These are phyloP conservation scores for Scheffersomyces illinoinensis DNA, from an alignment of 1,139 yeast genomes.

Conservation along the genomic window DNA sequence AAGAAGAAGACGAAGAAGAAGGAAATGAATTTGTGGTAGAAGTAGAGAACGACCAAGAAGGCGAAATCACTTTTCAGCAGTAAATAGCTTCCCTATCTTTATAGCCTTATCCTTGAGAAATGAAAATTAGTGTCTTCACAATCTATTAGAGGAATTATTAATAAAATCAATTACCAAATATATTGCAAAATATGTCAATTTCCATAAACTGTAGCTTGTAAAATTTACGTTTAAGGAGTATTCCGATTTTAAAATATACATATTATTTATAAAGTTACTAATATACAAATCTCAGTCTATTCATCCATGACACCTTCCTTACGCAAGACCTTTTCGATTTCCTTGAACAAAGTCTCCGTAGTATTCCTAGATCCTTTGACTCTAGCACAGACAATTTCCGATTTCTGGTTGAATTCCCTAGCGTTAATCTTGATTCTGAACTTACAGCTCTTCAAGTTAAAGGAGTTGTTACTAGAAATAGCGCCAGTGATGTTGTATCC, in stretches of 20 bases:
- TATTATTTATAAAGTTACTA: background rate
- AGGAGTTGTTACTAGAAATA: constrained; percentile 59
- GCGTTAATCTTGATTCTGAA: constrained; percentile 55
- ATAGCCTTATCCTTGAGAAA: background rate
- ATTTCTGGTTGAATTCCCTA: constrained; percentile 41
- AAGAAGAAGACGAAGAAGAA: background rate
- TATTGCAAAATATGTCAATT: background rate
- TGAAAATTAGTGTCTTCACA: background rate
- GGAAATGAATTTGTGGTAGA: constrained; percentile 13
- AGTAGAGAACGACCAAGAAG: constrained; percentile 12
- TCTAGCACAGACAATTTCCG: constrained; percentile 47
- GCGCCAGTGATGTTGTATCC: constrained; percentile 55
- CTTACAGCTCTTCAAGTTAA: constrained; percentile 64
- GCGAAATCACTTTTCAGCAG: constrained; percentile 5
- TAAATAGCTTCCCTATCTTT: background rate
- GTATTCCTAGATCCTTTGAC: constrained; percentile 48
- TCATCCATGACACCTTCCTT: constrained; percentile 49
- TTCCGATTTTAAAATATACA: background rate
- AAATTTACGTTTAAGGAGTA: background rate
- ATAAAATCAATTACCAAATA: background rate
- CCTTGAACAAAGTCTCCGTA: constrained; percentile 45
- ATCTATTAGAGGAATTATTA: too few species aligned
- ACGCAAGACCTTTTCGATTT: constrained; percentile 46
- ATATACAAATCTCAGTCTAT: constrained; percentile 2
- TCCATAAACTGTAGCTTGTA: background rate